These are phyloP conservation scores for Kazachstania kunashirensis DNA, from an alignment of 805 yeast species.

Conservation along the genomic window DNA sequence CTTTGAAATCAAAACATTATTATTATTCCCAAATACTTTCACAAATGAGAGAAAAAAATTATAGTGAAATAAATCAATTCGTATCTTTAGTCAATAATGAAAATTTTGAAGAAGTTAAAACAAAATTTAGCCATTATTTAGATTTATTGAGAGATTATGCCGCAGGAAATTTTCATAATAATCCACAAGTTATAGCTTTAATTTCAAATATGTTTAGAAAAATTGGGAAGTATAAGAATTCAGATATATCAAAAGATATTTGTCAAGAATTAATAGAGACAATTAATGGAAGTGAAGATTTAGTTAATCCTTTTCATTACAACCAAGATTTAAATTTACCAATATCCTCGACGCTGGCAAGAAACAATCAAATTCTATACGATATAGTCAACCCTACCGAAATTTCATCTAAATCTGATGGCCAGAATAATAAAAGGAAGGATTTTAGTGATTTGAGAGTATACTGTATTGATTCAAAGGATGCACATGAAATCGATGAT, in stretches of 20 bases:
- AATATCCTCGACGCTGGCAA: slow-evolving; percentile 34
- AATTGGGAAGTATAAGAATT: slow-evolving; percentile 17
- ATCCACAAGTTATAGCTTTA: slow-evolving; percentile 41
- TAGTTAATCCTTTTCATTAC: slow-evolving; percentile 4
- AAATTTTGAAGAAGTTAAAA: slow-evolving; percentile 3
- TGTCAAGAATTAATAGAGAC: slow-evolving; percentile 42
- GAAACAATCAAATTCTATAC: slow-evolving; percentile 34
- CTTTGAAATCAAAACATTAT: slow-evolving; percentile 31
- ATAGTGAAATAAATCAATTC: slow-evolving; percentile 19
- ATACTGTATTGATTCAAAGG: slow-evolving; percentile 73
- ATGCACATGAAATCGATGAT: slow-evolving; percentile 89
- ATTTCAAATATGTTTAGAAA: slow-evolving; percentile 33
- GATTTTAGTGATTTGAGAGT: slow-evolving; percentile 42
- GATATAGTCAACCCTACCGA: slow-evolving; percentile 6
- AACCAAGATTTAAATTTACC: slow-evolving; percentile 36
- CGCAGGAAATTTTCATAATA: slow-evolving; percentile 40
- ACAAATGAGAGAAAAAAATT: slow-evolving; percentile 18
- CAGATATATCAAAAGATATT: slow-evolving; percentile 43
- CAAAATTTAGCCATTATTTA: slow-evolving; percentile 31
- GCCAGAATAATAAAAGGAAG: slow-evolving; percentile 23
- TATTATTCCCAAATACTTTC: slow-evolving; percentile 28
- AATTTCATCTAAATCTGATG: too few relatives aligned
- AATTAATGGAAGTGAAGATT: slow-evolving; percentile 16
- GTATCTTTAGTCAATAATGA: slow-evolving; percentile 15
- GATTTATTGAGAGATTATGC: slow-evolving; percentile 44